Evolutionary conservation across 495 filamentous ascomycete species (phyloP), one percentile per base, ranked within the genome.

Genomic region (Hyaloscypha finlandica): DNA sequence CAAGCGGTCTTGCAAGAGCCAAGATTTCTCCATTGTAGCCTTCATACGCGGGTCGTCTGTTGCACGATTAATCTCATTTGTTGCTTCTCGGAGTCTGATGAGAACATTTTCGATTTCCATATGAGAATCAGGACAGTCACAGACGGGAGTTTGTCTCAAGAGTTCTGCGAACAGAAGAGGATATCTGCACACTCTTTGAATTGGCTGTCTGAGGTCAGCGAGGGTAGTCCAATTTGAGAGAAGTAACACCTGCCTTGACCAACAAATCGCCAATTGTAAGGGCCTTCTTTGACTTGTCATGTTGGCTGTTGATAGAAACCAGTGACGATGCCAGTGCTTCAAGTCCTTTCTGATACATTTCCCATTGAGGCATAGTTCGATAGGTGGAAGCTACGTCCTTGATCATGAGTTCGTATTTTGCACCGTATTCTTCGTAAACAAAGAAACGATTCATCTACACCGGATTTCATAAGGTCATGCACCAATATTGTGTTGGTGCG

Each of bases 121-220:
- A 78, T 96, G 88, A 11, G 91, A 88, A 59, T 86, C 85, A 16
- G 91, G 92, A 72, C 92, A 94, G 71, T 97, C 94, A 66, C 86
- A 87, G 8, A 91, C 90, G 16, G 91, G 90, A 0, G 93, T 97
- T 68, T 90, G 81, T 70, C 89, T 92, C 64, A 92, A 81, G 45
- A 99, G 80, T 65, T 97, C 92, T 6, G 87, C 82, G 61, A 98
- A 92, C 25, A 99, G 81, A 39, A 99, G 83, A 11, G 92, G 91
- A 77, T 99, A 99, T 79, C 90, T 93, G 83, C 92, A 96, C 16
- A 98, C 85, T 39, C 95, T 85, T 80, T 99, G 95, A 63, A 97
- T 92, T 0, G 95, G 95, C 95, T 97, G 71, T 35, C 22, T 70
- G 78, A 51, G 77, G 22, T 67, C 35, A 56, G n/a, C 42, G 58